These are phyloP conservation scores for Fomitopsis betulina DNA, from an alignment of 1,284 basidiomycete species.

Conservation along the genomic window DNA sequence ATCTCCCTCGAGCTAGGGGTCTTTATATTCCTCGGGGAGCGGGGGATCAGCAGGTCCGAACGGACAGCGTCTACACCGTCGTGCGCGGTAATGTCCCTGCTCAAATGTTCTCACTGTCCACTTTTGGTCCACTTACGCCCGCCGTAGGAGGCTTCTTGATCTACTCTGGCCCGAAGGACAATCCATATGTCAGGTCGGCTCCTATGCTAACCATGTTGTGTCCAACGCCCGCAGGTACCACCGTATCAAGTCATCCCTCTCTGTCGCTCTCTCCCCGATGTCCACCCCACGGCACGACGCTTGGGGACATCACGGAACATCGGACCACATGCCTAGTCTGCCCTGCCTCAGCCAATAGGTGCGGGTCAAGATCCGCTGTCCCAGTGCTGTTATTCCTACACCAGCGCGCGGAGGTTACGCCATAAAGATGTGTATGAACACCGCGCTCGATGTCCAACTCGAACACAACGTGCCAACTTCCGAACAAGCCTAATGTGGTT, in stretches of 20 bases:
- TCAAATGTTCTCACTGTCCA: slow-evolving; percentile 1
- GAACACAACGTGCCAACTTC: background rate
- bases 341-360: background rate
- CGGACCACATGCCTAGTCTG: background rate
- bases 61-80: background rate
- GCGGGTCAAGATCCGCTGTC: background rate
- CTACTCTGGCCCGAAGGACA: background rate
- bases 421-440: background rate
- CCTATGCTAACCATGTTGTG: background rate
- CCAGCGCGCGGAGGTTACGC: background rate
- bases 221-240: background rate
- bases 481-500: background rate
- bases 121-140: background rate
- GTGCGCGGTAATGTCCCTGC: background rate
- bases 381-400: background rate
- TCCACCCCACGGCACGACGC: background rate
- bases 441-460: background rate
- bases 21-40: background rate
- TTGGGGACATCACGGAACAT: background rate
- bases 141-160: background rate
- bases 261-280: background rate
- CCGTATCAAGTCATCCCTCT: background rate
- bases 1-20: background rate
- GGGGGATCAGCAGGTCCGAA: background rate
- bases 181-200: background rate